A percentile compares a stretch with the other conserved stretches of the same genome.
Conservation (phyloP, 2,329 filamentous ascomycete species). For the Coniochaeta hoffmannii region DNA sequence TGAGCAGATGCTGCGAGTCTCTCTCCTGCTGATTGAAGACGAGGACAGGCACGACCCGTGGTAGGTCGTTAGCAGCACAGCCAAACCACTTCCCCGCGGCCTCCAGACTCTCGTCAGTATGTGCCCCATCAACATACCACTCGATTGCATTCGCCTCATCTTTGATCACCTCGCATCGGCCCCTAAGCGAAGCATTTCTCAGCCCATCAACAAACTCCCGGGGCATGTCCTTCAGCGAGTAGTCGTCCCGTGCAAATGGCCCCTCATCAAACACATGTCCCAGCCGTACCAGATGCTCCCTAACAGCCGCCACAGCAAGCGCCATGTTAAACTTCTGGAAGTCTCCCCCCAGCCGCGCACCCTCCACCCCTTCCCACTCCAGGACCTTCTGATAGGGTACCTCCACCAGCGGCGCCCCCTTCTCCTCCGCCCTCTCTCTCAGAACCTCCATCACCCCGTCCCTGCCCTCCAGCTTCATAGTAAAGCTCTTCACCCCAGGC, state of each 20-base stretch:
- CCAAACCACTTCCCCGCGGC: constrained; percentile 70
- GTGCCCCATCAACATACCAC: constrained; percentile 91
- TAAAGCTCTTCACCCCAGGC: constrained; percentile 48
- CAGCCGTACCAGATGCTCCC: constrained; percentile 27
- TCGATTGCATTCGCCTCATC: constrained; percentile 42
- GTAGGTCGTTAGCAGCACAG: background rate
- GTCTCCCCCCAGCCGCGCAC: constrained; percentile 48
- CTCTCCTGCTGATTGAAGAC: constrained; percentile 84
- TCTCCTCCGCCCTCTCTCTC: constrained; percentile 45
- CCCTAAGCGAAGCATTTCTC: constrained; percentile 68
- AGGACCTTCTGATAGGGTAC: constrained; percentile 36
- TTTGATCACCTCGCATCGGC: constrained; percentile 61
- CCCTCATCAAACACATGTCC: constrained; percentile 9
- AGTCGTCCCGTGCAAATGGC: constrained; percentile 13
- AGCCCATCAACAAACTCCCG: constrained; percentile 64
- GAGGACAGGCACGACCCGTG: constrained; percentile 43
- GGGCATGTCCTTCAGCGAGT: constrained; percentile 35
- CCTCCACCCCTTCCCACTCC: constrained; percentile 39
- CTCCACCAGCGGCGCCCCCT: constrained; percentile 39
- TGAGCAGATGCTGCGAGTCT: constrained; percentile 46
- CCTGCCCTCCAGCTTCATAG: constrained; percentile 25
- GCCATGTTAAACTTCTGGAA: constrained; percentile 53
- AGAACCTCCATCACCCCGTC: constrained; percentile 42
- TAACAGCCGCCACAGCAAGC: constrained; percentile 42
- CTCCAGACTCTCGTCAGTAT: constrained; percentile 84